Evolutionary conservation across 2,329 filamentous ascomycete species (phyloP), one percentile per base, ranked within the genome.

Genomic region (Fusarium sp.): DNA sequence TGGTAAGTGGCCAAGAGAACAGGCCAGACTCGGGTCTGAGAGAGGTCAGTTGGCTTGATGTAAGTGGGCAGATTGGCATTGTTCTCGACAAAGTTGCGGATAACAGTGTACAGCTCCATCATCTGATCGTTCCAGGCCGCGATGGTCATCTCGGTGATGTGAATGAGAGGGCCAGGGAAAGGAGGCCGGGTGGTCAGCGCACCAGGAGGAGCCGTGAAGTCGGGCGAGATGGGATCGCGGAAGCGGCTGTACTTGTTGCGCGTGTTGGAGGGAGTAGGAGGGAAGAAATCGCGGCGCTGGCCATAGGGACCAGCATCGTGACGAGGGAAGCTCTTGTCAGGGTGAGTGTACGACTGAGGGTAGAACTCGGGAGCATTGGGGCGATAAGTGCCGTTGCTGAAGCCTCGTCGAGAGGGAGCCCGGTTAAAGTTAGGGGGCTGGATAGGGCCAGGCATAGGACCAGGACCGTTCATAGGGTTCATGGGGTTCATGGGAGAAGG

Each of bases 1-100:
- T 80, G 78, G 66, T 85, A 85, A 2, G 80, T 82, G 1, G 82
- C 80, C 37, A 84, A 66, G 15, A 85, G 78, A 25, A 84, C 79
- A 3, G 80, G 78, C 82, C 83, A 85, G 45, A 84, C 75, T 6
- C 76, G 73, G n/a, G 79, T 80, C 56, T 72, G 64, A 58, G 76
- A 76, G 45, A 83, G 66, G 22, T 80, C 79, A 30, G 73, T 70
- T n/a, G 76, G 74, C 35, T 74, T 76, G 35, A 79, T 74, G n/a
- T 74, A 71, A 27, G 80, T 79, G 4, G 83, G 79, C 17, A 80
- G 72, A 66, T 77, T 77, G 47, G 83, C 82, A 50, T 83, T 79
- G 7, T 73, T 74, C 67, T 82, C 81, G 52, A 84, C 83, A 68
- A 84, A 84, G 63, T 65, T 68, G 37, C 82, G 82, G 52, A 84